Conservation (phyloP, 805 yeast genomes). For the Ascoidea tarda region DNA sequence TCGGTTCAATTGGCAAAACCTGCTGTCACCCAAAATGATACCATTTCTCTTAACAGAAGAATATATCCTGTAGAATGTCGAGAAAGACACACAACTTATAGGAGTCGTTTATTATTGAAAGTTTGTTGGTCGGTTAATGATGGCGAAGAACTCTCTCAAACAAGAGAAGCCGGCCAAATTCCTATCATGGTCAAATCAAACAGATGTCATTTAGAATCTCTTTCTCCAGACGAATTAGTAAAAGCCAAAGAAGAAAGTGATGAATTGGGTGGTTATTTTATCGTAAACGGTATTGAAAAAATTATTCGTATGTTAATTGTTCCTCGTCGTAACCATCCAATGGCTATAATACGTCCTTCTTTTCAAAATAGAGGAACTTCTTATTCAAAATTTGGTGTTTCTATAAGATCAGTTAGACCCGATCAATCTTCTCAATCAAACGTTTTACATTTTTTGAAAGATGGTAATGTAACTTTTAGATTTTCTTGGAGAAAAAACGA, state of each 20-base stretch:
- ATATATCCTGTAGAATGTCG: conserved; percentile 80
- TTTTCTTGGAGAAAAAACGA: conserved; percentile 97
- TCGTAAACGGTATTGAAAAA: conserved; percentile 94
- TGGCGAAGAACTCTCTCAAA: conserved; percentile 66
- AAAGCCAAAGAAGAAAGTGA: conserved; percentile 78
- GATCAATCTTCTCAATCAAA: conserved; percentile 97
- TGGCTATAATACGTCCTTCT: conserved; percentile 94
- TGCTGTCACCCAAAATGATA: conserved; percentile 54
- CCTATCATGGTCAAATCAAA: conserved; percentile 88
- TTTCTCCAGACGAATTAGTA: conserved; percentile 76
- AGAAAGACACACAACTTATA: conserved; percentile 77
- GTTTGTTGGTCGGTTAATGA: conserved; percentile 80
- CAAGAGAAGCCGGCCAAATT: conserved; percentile 81
- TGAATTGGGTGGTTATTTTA: conserved; percentile 93
- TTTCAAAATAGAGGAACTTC: conserved; percentile 89
- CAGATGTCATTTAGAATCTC: conserved; percentile 77
- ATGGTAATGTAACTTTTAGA: conserved; percentile 93
- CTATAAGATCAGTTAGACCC: conserved; percentile 86
- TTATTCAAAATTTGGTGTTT: conserved; percentile 84
- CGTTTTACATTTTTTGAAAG: conserved; percentile 88
- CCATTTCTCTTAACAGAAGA: conserved; percentile 61
- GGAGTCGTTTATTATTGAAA: conserved; percentile 65
- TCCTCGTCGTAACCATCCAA: conserved; percentile 94
- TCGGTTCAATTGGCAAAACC: conserved; percentile 83
- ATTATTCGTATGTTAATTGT: conserved; percentile 94